Evolutionary conservation across 805 yeast genomes (phyloP), one percentile per base, ranked within the genome.

Genomic region (Metschnikowia bowlesiae): DNA sequence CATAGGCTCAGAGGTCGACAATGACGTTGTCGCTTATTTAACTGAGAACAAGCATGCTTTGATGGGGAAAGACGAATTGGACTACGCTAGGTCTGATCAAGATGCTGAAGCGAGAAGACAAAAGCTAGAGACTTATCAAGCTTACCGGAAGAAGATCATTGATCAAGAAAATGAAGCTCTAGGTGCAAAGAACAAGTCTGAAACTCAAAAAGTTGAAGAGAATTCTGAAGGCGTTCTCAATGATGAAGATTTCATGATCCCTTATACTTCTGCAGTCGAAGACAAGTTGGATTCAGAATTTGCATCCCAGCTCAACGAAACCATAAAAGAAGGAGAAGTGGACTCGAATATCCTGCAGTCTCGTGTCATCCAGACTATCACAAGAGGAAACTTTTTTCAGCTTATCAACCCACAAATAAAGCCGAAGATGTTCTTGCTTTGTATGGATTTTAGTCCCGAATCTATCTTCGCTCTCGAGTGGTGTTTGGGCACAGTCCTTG

Each of bases 381-480:
- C 89, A 2, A 71, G 90, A 53, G 91, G 91, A 2, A 75, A 78
- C 54, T 82, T 82, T 58, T 83, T 83, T 60, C 78, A 78, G 53
- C 65, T 80, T 30, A 69, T 73, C 36, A 70, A 70, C 55, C 75
- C 76, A 14, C 65, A 65, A 50, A 63, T 69, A 45, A 74, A 73
- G 52, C 78, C 78, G 38, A 81, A 82, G 57, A 79, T 87, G 62
- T 89, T 83, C 65, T 68, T 90, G 44, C 77, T 89, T 18, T 89
- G 94, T 61, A 80, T 86, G 71, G 97, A 91, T 64, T 78, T 86
- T 54, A 83, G 92, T 3, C 86, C 89, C 0, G 97, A 89, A 63
- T 84, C 96, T 2, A 75, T 77, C 36, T 87, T 86, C 65, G 94
- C 97, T 0, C 73, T 91, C 22, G 94, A 89, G 60, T 90, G 96